Evolutionary conservation across 169 alveolate species (phyloP), one percentile per base, ranked within the genome.

Genomic region (Plasmodium blacklocki): DNA sequence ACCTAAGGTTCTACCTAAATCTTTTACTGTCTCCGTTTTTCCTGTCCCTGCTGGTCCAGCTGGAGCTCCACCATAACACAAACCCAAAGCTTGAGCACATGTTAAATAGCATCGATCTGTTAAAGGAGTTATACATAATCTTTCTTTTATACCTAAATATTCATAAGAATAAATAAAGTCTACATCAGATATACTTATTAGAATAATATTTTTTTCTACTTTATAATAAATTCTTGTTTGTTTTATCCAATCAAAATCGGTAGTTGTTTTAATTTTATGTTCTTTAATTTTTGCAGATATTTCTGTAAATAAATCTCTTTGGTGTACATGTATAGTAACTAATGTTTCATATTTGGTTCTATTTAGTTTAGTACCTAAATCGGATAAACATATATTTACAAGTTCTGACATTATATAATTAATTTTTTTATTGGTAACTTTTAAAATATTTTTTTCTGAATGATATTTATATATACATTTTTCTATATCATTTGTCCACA

Each of bases 21-120:
- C 99, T 88, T 99, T 99, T 21, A 99, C 99, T 1, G 99, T 95
- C 94, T 99, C 99, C 32, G 99, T 99, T 93, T 99, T 99, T 9
- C 99, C 99, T 1, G 99, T 98, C 47, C 99, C 99, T 1, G 99
- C 99, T 23, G 99, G 99, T 6, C 99, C 99, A 83, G 97, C 98
- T 12, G 99, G 99, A 39, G 98, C 97, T 3, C 99, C 99, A 23
- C 99, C 99, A 73, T 97, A 94, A 78, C 99, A 95, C 94, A 97
- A 93, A 59, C 98, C 98, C 63, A 99, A 92, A 26, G 99, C 99
- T 91, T 98, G 98, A 47, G 99, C 98, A 64, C 98, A 91, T 4
- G 99, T 98, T 59, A 98, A 93, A 93, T 97, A 98, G 91, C 99
- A 98, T 93, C 98, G 97, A 95, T 98, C 99, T 0, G 99, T 99